Evolutionary conservation across 441 rosid genomes (phyloP), one percentile per base, ranked within the genome.

Genomic region (Gossypium davidsonii): DNA sequence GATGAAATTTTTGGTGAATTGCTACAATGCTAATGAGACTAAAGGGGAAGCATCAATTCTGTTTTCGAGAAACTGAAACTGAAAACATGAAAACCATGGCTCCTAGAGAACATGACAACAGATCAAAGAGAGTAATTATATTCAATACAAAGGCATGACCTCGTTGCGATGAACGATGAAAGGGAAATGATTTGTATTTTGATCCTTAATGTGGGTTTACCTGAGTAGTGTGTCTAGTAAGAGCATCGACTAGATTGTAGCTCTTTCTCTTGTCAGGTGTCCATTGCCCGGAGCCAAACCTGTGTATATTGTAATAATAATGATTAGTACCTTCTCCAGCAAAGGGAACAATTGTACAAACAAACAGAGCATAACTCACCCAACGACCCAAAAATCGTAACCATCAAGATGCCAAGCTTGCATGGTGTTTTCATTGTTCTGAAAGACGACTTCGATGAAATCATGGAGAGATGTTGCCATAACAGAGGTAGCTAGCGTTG

Each of bases 391-490:
- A 81, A 90, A 92, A 80, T 92, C 95, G 56, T 89, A 94, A 60
- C 98, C 98, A 74, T 94, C 97, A 14, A 92, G 91, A 77, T 94
- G 98, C 98, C 98, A 94, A 74, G 98, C 90, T 73, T 94, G 97
- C 83, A 89, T 76, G 4, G 83, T 14, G 10, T 84, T 80, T 79
- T 92, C 97, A 17, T 81, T 88, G 85, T 94, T 94, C 63, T 94
- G 97, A 72, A 94, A 90, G 59, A 94, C 81, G 18, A 94, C 74
- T 78, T 94, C 98, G 0, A 87, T 56, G 64, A 87, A 94, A 73
- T 87, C 91, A 71, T 92, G 98, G 46, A 83, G 97, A 46, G 79
- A 53, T 15, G 84, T 21, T 25, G 82, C 78, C 64, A 91, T 71
- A 60, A 94, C 97, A 1, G 93, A 86, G 49, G 97, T 87, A 12